Conservation (phyloP, 2,329 filamentous ascomycete genomes). For the Fusarium goolgardi region DNA sequence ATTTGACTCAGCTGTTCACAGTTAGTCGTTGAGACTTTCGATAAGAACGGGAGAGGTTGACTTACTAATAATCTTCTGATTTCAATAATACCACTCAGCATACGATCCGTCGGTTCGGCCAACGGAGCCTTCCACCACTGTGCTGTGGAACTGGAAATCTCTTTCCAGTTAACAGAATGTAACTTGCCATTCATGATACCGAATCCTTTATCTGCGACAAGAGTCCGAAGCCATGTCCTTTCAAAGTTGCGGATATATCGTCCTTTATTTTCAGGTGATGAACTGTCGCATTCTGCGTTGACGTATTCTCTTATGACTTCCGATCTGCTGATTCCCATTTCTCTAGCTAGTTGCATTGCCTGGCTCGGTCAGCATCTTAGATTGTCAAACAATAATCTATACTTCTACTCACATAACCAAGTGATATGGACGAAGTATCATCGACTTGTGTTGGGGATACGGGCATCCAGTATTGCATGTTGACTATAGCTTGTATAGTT, state of each 20-base stretch:
- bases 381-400: accelerated
- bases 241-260: constrained; percentile 18
- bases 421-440: constrained; percentile 10
- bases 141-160: constrained; percentile 1
- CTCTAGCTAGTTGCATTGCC: constrained; percentile 16
- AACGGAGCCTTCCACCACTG: constrained; percentile 19
- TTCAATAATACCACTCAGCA: constrained; percentile 15
- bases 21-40: accelerated
- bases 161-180: constrained; percentile 17
- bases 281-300: background rate
- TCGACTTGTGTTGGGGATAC: constrained; percentile 9
- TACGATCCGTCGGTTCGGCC: constrained; percentile 14
- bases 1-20: background rate
- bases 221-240: constrained; percentile 13
- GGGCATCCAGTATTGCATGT: constrained; percentile 17
- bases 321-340: constrained; percentile 12
- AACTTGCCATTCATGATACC: constrained; percentile 14
- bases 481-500: constrained; percentile 18
- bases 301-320: constrained; percentile 15
- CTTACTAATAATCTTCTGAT: constrained; percentile 13
- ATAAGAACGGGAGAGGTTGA: accelerated
- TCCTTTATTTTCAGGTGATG: background rate
- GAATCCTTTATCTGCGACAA: constrained; percentile 17
- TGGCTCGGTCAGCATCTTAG: background rate
- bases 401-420: background rate